These are phyloP conservation scores for Aspergillus uvarum DNA, from an alignment of 2,329 filamentous ascomycete species.

Conservation along the genomic window DNA sequence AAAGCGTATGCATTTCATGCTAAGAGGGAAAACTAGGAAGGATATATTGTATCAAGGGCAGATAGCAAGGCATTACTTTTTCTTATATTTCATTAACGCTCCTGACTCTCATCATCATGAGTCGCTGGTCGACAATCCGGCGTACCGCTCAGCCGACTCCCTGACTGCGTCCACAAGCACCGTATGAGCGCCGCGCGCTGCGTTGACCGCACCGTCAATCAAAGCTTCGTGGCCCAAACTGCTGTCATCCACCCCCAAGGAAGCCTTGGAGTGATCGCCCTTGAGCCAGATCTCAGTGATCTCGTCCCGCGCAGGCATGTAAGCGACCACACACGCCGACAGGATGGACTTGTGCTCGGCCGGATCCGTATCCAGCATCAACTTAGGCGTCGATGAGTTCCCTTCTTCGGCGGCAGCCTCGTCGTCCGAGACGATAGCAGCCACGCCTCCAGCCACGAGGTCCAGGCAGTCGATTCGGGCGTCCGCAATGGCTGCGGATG, in stretches of 20 bases:
- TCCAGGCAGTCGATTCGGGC: conserved; percentile 96
- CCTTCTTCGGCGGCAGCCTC: conserved; percentile 17
- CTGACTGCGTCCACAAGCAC: conserved; percentile 63
- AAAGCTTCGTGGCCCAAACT: conserved; percentile 51
- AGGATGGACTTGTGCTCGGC: conserved; percentile 74
- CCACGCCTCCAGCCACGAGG: conserved; percentile 83
- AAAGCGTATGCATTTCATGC: neutral
- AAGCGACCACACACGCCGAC: conserved; percentile 86
- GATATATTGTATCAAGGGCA: neutral
- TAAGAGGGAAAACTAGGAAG: neutral
- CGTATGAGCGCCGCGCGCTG: conserved; percentile 58
- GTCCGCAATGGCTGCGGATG: conserved; percentile 87
- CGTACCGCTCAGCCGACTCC: conserved; percentile 52
- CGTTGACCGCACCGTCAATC: conserved; percentile 63
- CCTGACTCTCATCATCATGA: conserved; percentile 1
- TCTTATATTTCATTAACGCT: conserved; percentile 5
- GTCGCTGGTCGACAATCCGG: conserved; percentile 22
- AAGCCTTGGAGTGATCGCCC: conserved; percentile 56
- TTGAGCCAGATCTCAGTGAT: conserved; percentile 95
- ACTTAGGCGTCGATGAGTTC: conserved; percentile 26
- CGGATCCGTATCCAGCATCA: conserved; percentile 76
- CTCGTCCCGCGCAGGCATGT: conserved; percentile 82
- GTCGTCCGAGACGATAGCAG: conserved; percentile 65
- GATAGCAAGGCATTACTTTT: neutral
- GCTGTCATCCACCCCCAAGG: conserved; percentile 34